Percentiles rank a stretch among this genome's conserved stretches.
Conservation (phyloP, 1,139 yeast genomes). For the Arxiozyma slooffiae region DNA sequence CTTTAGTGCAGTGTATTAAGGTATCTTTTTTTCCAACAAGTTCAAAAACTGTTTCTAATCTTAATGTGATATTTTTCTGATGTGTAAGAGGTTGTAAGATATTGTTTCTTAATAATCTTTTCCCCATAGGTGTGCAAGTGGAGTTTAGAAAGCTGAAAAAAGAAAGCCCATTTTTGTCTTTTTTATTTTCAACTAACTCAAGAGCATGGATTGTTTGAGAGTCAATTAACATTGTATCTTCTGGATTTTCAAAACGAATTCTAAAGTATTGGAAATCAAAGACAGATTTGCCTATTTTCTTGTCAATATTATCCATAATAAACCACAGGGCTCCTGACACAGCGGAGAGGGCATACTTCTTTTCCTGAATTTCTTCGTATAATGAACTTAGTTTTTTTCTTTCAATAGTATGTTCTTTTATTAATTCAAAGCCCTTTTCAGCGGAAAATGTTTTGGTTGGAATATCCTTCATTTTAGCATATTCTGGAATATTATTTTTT, state of each 20-base stretch:
- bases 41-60: slow-evolving; percentile 34
- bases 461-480: slow-evolving; percentile 22
- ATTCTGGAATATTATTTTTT: slow-evolving; percentile 29
- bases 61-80: slow-evolving; percentile 27
- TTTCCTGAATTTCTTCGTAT: slow-evolving; percentile 22
- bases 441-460: slow-evolving; percentile 25
- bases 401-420: slow-evolving; percentile 16
- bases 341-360: slow-evolving; percentile 31
- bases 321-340: slow-evolving; percentile 32
- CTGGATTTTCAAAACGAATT: slow-evolving; percentile 34
- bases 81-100: slow-evolving; percentile 40
- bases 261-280: slow-evolving; percentile 29
- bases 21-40: slow-evolving; percentile 20
- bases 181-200: slow-evolving; percentile 33
- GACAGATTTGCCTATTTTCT: slow-evolving; percentile 3
- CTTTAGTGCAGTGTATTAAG: slow-evolving; percentile 17
- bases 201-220: slow-evolving; percentile 31
- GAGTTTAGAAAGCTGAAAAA: slow-evolving; percentile 33
- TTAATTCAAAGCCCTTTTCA: slow-evolving; percentile 19
- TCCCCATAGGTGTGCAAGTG: slow-evolving; percentile 41
- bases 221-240: slow-evolving; percentile 37
- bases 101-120: slow-evolving; percentile 33
- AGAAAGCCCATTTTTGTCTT: slow-evolving; percentile 27
- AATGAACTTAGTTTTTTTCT: slow-evolving; percentile 18
- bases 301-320: slow-evolving; percentile 5